Percentiles rank a stretch among this genome's conserved stretches.
Conservation (phyloP, 1,284 basidiomycete genomes). For the Mycena sp. region DNA sequence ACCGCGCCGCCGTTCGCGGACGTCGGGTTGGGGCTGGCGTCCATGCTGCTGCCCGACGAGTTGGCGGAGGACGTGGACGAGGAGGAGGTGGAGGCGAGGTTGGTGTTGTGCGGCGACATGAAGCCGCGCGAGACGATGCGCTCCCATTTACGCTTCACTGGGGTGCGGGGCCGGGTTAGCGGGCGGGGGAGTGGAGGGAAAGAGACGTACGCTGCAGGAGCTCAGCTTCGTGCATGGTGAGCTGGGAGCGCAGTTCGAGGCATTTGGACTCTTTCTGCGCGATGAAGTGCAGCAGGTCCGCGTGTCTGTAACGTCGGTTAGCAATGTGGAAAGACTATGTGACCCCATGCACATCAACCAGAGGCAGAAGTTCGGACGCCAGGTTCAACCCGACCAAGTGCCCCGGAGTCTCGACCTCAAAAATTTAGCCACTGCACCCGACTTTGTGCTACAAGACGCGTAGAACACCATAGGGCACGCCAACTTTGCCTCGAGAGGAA, state of each 20-base stretch:
- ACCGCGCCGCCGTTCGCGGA: slow-evolving; percentile 44
- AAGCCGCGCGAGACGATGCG: slow-evolving; percentile 74
- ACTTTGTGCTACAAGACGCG: too few species aligned
- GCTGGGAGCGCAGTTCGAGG: slow-evolving; percentile 78
- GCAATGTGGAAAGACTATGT: not conserved
- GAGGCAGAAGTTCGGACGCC: too few species aligned
- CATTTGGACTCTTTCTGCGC: slow-evolving; percentile 86
- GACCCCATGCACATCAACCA: not conserved
- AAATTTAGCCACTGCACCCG: too few species aligned
- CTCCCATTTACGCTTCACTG: slow-evolving; percentile 85
- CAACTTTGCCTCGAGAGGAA: too few species aligned
- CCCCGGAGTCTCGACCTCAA: too few species aligned
- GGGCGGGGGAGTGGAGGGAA: slow-evolving; percentile 19
- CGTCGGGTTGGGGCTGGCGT: slow-evolving; percentile 17
- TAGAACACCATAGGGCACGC: too few species aligned
- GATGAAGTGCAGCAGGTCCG: slow-evolving; percentile 79
- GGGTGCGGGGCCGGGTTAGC: not conserved
- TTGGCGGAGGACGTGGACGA: slow-evolving; percentile 9
- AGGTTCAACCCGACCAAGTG: too few species aligned
- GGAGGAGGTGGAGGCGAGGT: slow-evolving; percentile 31
- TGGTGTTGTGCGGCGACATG: slow-evolving; percentile 28
- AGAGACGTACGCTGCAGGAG: slow-evolving; percentile 61
- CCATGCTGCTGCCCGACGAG: slow-evolving; percentile 17
- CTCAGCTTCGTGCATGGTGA: slow-evolving; percentile 75
- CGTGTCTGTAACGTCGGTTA: too few species aligned